Evolutionary conservation across 2,329 filamentous ascomycete species (phyloP).

Genomic region (Colletotrichum coccodes): DNA sequence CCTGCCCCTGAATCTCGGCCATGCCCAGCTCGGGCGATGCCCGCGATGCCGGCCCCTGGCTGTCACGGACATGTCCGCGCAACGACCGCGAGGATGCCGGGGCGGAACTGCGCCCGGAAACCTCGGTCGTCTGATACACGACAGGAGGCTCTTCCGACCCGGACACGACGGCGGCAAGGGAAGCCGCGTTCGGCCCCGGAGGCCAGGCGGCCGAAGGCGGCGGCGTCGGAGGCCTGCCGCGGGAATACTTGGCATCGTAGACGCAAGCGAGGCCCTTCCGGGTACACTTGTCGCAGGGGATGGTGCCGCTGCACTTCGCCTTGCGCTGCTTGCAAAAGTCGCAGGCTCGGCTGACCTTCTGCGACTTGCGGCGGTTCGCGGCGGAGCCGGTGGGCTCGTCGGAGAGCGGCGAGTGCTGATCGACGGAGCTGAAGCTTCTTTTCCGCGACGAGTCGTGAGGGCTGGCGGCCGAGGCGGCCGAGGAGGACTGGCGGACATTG

Average conservation of each 20-base stretch:
- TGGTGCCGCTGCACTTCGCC: conserved; percentile 47
- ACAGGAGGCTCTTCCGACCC: conserved; percentile 4
- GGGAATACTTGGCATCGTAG: conserved; percentile 45
- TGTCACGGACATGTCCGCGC: conserved; percentile 17
- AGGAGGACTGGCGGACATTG: conserved; percentile 6
- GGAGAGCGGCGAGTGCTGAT: conserved; percentile 22
- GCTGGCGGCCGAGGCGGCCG: conserved; percentile 11
- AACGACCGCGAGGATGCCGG: neutral
- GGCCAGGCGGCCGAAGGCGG: conserved; percentile 35
- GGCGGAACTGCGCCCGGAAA: neutral
- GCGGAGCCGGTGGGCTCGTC: conserved; percentile 12
- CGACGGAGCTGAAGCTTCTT: conserved; percentile 22
- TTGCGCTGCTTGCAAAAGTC: conserved; percentile 51
- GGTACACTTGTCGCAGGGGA: conserved; percentile 45
- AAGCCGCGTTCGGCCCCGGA: neutral
- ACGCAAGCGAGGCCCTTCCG: conserved; percentile 39
- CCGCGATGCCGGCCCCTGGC: conserved; percentile 33
- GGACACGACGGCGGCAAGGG: neutral
- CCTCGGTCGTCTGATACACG: conserved; percentile 16
- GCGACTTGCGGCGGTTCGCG: conserved; percentile 36
- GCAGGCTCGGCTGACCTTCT: conserved; percentile 49
- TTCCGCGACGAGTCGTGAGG: conserved; percentile 10
- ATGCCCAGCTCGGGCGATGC: conserved; percentile 43
- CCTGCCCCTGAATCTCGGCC: conserved; percentile 59
- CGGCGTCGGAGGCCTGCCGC: conserved; percentile 46